Evolutionary conservation across 1,284 basidiomycete genomes (phyloP).

Genomic region (Tetrapyrgos nigripes): DNA sequence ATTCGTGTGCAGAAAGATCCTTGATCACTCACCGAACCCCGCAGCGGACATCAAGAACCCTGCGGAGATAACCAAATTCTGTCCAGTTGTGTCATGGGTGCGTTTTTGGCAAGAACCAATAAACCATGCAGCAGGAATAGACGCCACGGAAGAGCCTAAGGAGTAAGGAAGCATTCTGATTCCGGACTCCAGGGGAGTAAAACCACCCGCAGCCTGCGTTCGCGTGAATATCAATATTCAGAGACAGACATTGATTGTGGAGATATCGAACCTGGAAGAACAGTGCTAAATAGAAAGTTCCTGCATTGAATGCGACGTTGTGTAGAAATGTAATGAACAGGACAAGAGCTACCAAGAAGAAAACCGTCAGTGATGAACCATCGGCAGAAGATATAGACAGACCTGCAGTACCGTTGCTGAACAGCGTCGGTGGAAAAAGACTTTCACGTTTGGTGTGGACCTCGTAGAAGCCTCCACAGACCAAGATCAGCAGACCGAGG

Average conservation of each 20-base stretch:
- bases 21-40: conserved; percentile 70
- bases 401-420: conserved; percentile 67
- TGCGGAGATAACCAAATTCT: conserved; percentile 64
- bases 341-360: conserved; percentile 56
- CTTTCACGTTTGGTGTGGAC: conserved; percentile 66
- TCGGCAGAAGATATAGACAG: conserved; percentile 28
- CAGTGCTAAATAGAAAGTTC: conserved; percentile 82
- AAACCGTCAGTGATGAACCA: conserved; percentile 26
- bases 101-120: conserved; percentile 67
- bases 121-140: conserved; percentile 81
- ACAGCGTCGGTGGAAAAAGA: conserved; percentile 70
- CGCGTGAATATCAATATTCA: conserved; percentile 15
- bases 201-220: conserved; percentile 66
- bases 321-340: conserved; percentile 77
- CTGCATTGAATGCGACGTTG: conserved; percentile 80
- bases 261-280: conserved; percentile 68
- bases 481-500: conserved; percentile 57
- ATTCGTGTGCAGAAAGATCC: neutral
- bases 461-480: conserved; percentile 70
- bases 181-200: conserved; percentile 71
- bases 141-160: conserved; percentile 79
- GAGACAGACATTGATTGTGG: conserved; percentile 18
- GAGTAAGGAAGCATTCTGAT: conserved; percentile 80
- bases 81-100: conserved; percentile 63
- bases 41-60: conserved; percentile 69